Conservation (phyloP, 345 rosid genomes). For the Limnanthes douglasii region DNA sequence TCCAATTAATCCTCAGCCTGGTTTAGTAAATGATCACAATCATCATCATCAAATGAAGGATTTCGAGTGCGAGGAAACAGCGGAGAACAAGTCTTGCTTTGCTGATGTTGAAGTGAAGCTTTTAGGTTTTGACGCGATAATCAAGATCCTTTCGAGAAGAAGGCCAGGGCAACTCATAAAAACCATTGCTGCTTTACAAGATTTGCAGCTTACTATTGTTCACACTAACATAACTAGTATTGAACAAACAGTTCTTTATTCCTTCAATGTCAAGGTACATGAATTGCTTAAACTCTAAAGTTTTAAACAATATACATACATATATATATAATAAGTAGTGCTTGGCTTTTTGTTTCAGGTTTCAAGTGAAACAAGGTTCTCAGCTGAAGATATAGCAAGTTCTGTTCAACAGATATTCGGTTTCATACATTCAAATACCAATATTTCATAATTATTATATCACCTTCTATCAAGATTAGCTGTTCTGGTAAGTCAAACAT, state of each 20-base stretch:
- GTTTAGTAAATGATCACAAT: too few relatives aligned
- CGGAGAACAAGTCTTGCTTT: conserved; percentile 68
- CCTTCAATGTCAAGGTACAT: conserved; percentile 96
- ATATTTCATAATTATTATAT: too few relatives aligned
- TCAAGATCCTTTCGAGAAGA: conserved; percentile 85
- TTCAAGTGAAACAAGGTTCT: conserved; percentile 46
- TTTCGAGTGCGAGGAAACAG: conserved; percentile 88
- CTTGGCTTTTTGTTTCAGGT: too few relatives aligned
- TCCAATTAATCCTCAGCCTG: conserved; percentile 5
- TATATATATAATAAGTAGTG: too few relatives aligned
- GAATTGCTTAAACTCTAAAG: too few relatives aligned
- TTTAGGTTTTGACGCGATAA: conserved; percentile 83
- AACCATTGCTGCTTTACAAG: conserved; percentile 86
- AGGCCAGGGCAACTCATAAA: conserved; percentile 75
- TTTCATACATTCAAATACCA: too few relatives aligned
- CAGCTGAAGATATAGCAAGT: conserved; percentile 82
- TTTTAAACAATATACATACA: too few relatives aligned
- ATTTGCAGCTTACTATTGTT: conserved; percentile 74
- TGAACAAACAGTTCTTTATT: conserved; percentile 89
- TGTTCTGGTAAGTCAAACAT: too few relatives aligned
- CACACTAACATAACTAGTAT: conserved; percentile 94
- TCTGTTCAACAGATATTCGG: conserved; percentile 81
- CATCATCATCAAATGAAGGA: too few relatives aligned
- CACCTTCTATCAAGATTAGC: too few relatives aligned
- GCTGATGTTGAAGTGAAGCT: conserved; percentile 93